Evolutionary conservation across 139 green algal species (phyloP).

Genomic region (Protoeuglena noctilucae): DNA sequence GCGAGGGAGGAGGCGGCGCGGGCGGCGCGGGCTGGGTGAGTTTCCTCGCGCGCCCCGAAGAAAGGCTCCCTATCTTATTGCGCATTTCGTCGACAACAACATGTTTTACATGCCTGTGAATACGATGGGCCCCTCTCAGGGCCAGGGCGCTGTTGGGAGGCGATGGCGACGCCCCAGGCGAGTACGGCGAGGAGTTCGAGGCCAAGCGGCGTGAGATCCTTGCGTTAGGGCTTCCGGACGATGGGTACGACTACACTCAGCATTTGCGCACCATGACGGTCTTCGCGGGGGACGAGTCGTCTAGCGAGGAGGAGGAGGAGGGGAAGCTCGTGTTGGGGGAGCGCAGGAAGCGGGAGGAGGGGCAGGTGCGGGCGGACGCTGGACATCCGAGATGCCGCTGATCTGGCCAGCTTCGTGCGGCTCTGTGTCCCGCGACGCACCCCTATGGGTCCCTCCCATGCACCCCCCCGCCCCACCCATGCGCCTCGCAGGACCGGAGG

Average conservation of each 20-base stretch:
- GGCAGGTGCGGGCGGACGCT: constrained; percentile 11
- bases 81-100: no score
- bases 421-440: no score
- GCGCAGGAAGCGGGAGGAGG: constrained; percentile 12
- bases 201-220: constrained; percentile 48
- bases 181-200: constrained; percentile 7
- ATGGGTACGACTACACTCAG: constrained; percentile 89
- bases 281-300: background rate
- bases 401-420: background rate
- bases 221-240: constrained; percentile 72
- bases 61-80: no score
- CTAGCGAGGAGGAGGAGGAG: constrained; percentile 18
- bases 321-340: constrained; percentile 18
- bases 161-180: constrained; percentile 1
- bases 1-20: no score
- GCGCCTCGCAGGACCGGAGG: constrained; percentile 21
- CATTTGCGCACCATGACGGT: constrained; percentile 39
- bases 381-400: no score
- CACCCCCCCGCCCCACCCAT: no score
- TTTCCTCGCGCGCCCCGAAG: no score
- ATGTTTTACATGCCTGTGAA: no score
- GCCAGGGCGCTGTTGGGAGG: no score
- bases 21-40: no score
- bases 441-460: no score
- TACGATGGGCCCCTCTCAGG: no score